Evolutionary conservation across 371 early-diverging fungal species (phyloP).

Genomic region (Nematocida minor): DNA sequence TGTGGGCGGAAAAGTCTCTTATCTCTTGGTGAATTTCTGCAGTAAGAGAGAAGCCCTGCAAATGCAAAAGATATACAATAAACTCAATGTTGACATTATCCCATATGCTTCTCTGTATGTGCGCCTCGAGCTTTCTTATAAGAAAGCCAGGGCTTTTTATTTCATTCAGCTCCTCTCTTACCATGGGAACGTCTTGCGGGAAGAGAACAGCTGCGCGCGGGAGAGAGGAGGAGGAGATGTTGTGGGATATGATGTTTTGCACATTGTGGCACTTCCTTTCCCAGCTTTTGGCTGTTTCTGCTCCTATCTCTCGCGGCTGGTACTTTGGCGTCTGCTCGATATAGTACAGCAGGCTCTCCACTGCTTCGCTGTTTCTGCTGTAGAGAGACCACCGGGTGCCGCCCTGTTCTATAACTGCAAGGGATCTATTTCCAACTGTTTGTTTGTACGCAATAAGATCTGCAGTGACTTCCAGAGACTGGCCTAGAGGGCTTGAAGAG

Average conservation of each 20-base stretch:
- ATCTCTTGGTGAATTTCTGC: slow-evolving; percentile 30
- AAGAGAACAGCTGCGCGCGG: not conserved
- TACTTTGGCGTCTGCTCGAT: slow-evolving; percentile 16
- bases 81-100: slow-evolving; percentile 52
- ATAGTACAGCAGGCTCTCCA: not conserved
- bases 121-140: slow-evolving; percentile 8
- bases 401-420: slow-evolving; percentile 29
- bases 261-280: not conserved
- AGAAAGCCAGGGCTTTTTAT: not conserved
- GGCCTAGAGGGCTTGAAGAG: not conserved
- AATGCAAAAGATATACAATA: slow-evolving; percentile 27
- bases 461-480: slow-evolving; percentile 20
- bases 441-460: slow-evolving; percentile 19
- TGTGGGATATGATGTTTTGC: not conserved
- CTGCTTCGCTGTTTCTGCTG: not conserved
- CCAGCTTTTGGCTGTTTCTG: not conserved
- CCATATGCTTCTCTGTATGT: slow-evolving; percentile 49
- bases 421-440: slow-evolving; percentile 5
- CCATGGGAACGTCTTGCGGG: slow-evolving; percentile 1
- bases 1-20: slow-evolving; percentile 18
- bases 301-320: slow-evolving; percentile 1
- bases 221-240: not conserved
- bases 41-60: slow-evolving; percentile 1
- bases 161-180: not conserved
- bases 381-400: slow-evolving; percentile 38